These are phyloP conservation scores for Macadamia tetraphylla DNA, from an alignment of 164 flowering plant species.

Conservation along the genomic window DNA sequence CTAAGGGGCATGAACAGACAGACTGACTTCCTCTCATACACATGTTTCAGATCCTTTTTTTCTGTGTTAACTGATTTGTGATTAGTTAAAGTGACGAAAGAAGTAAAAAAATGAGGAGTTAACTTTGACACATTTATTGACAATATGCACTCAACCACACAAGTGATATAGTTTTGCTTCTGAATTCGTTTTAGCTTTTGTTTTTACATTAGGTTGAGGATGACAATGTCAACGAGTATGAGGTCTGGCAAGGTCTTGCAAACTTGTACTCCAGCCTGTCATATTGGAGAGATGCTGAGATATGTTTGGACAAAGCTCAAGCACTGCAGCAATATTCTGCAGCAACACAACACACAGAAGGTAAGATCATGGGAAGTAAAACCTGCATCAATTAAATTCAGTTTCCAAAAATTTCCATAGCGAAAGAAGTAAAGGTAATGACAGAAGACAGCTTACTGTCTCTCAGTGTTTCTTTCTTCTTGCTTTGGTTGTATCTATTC, in stretches of 20 bases:
- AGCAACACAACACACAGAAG: constrained; percentile 63
- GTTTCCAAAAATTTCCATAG: neutral
- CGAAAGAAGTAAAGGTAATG: neutral
- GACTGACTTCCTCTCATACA: too few relatives aligned
- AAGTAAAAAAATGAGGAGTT: too few relatives aligned
- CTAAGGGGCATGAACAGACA: too few relatives aligned
- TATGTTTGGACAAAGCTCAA: constrained; percentile 80
- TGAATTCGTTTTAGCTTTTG: constrained; percentile 2
- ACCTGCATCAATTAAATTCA: constrained; percentile 1
- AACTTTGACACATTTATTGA: too few relatives aligned
- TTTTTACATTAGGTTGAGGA: constrained; percentile 28
- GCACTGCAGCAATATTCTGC: constrained; percentile 56
- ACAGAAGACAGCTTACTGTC: neutral
- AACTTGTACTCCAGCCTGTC: constrained; percentile 78
- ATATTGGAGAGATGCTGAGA: constrained; percentile 89
- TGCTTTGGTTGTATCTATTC: neutral
- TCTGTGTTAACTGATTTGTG: too few relatives aligned
- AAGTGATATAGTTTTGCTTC: neutral
- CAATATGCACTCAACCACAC: too few relatives aligned
- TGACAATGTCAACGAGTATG: constrained; percentile 65
- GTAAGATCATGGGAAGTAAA: constrained; percentile 29
- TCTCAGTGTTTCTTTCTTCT: neutral
- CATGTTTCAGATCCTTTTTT: too few relatives aligned
- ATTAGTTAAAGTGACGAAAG: too few relatives aligned
- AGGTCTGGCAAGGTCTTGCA: constrained; percentile 95